Evolutionary conservation across 768 basidiomycete species (phyloP), one percentile per base, ranked within the genome.

Genomic region (Amanita jacksonii): DNA sequence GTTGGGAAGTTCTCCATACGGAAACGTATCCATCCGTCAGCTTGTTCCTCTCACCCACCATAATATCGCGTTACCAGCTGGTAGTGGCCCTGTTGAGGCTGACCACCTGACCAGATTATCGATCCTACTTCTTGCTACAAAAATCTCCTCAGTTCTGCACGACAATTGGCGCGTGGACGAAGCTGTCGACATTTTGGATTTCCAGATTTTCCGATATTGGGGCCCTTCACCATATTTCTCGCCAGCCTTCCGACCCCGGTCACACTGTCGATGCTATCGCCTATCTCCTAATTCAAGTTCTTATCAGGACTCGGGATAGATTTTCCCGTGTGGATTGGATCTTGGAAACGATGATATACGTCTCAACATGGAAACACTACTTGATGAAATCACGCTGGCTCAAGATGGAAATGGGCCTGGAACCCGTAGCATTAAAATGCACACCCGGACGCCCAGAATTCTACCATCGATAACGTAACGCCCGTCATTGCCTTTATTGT

Each of bases 1-100:
- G 12, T 16, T 43, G 41, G 41, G 8, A 15, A 4, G 2, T 8
- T 3, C 8, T 8, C 20, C n/a, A 18, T 9, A 18, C 19, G 3
- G 41, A 20, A 7, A 20, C n/a, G 10, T 43, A 19, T 32, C 18
- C 20, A 16, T 43, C 20, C 41, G 24, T 43, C 31, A 9, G 10
- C 22, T 18, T 43, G 16, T 43, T 43, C 32, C 41, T 43, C 22
- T 32, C 41, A 24, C 22, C 41, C 19, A 13, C 9, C 6, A 24
- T 43, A 9, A 9, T 5, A 3, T 43, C 24, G 22, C 16, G 1
- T 12, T 43, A 13, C 7, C 13, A 3, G 41, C n/a, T 13, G 3
- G 13, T 19, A 5, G 9, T 15, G 24, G 30, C 20, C 10, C 15
- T 22, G 10, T 22, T 1, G 19, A 4, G 8, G 24, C 10, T 23